phyloP scores from a whole-genome alignment of 2,329 filamentous ascomycete genomes.

The Ophiostoma quercus region DNA sequence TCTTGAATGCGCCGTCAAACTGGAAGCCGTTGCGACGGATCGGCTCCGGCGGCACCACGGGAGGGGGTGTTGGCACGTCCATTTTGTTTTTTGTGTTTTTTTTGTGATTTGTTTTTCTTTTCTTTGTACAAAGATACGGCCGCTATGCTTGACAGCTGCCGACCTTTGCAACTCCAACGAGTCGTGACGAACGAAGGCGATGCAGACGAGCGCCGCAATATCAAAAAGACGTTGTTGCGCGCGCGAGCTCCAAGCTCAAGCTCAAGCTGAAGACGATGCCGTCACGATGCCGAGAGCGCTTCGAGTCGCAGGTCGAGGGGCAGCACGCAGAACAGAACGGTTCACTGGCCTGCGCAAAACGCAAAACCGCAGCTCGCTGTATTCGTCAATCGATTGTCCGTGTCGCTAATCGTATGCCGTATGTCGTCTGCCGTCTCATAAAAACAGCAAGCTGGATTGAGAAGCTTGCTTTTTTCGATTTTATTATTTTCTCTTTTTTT shows the following conservation, averaged over 20 bases:
- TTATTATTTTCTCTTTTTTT: conserved; percentile 25
- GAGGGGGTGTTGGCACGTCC: conserved; percentile 14
- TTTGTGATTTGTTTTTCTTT: no score
- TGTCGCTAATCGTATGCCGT: not conserved
- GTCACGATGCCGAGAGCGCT: not conserved
- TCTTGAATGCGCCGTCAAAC: conserved; percentile 30
- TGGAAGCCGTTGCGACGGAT: conserved; percentile 34
- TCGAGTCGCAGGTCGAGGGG: not conserved
- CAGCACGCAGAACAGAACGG: not conserved
- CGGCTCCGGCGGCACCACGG: conserved; percentile 25
- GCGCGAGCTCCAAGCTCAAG: not conserved
- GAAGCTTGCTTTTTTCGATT: conserved; percentile 22
- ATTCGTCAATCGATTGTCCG: conserved; percentile 1
- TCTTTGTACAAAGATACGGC: not conserved
- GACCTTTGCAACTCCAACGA: not conserved
- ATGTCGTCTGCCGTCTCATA: not conserved
- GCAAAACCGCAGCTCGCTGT: conserved; percentile 3
- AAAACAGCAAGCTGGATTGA: not conserved
- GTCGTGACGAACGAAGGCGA: not conserved
- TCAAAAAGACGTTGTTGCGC: no score
- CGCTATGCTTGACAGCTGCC: not conserved
- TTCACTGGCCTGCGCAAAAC: conserved; percentile 2
- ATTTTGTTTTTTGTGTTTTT: not conserved
- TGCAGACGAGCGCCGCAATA: not conserved
- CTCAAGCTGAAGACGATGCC: not conserved